Conservation (phyloP, 2,329 filamentous ascomycete species). For the Colletotrichum brevisporum region DNA sequence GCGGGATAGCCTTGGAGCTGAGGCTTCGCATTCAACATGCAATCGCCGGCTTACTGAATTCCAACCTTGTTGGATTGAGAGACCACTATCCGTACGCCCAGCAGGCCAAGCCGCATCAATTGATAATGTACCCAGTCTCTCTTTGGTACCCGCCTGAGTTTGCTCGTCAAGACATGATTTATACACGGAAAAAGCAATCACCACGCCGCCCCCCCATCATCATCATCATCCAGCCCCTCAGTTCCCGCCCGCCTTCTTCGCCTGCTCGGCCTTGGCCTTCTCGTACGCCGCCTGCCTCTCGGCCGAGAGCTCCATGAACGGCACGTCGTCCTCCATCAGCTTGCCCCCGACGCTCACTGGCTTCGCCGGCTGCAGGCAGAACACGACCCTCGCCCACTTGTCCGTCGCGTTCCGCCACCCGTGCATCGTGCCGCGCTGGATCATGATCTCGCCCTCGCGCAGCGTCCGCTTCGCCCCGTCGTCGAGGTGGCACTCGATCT, state of each 20-base stretch:
- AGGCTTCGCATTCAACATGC: no score
- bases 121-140: no score
- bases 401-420: slow-evolving; percentile 43
- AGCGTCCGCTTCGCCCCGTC: slow-evolving; percentile 55
- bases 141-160: no score
- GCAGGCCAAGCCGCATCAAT: no score
- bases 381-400: slow-evolving; percentile 38
- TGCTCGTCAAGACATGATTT: no score
- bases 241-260: slow-evolving; percentile 20
- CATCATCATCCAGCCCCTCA: background rate
- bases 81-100: no score
- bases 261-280: slow-evolving; percentile 30
- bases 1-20: no score
- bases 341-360: slow-evolving; percentile 44
- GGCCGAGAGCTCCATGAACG: slow-evolving; percentile 31
- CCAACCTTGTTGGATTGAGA: no score
- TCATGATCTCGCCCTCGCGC: slow-evolving; percentile 58
- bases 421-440: slow-evolving; percentile 62
- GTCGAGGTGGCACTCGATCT: slow-evolving; percentile 61
- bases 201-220: no score
- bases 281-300: slow-evolving; percentile 38
- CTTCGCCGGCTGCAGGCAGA: slow-evolving; percentile 53
- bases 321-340: slow-evolving; percentile 36
- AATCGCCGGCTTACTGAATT: no score
- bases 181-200: no score